phyloP scores from a whole-genome alignment of 805 yeast species.

The Isabelozyma gotoi region DNA sequence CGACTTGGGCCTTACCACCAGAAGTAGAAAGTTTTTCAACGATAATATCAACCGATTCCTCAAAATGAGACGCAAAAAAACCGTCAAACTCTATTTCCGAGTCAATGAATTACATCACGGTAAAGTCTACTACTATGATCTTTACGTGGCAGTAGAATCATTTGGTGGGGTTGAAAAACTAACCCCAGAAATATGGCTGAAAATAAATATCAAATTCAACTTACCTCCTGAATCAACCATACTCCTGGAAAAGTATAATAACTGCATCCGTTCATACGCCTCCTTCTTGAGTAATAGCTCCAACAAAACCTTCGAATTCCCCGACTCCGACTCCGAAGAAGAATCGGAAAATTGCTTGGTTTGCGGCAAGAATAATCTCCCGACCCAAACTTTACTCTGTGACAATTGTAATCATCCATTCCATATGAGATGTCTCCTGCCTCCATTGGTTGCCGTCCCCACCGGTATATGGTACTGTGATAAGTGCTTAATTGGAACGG shows the following conservation, averaged over 20 bases:
- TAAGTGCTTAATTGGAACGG: constrained; percentile 80
- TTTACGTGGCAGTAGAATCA: constrained; percentile 32
- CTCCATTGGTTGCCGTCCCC: constrained; percentile 54
- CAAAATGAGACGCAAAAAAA: constrained; percentile 41
- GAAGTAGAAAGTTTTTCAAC: constrained; percentile 62
- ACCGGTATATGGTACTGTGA: constrained; percentile 77
- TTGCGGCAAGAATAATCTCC: constrained; percentile 48
- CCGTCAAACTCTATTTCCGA: constrained; percentile 18
- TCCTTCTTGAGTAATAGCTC: constrained; percentile 24
- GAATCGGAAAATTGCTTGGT: constrained; percentile 43
- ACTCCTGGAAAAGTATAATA: constrained; percentile 23
- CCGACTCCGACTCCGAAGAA: constrained; percentile 29
- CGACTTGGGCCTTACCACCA: constrained; percentile 60
- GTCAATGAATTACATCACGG: constrained; percentile 5
- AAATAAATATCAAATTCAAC: constrained; percentile 23
- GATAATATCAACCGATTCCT: constrained; percentile 61
- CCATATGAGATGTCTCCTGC: constrained; percentile 67
- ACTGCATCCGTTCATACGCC: constrained; percentile 30
- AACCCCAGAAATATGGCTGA: constrained; percentile 17
- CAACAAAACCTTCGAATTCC: constrained; percentile 25
- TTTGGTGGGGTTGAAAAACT: constrained; percentile 18
- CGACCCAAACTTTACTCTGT: constrained; percentile 56
- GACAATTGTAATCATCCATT: constrained; percentile 71
- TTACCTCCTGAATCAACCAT: constrained; percentile 12
- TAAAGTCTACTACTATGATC: constrained; percentile 37